phyloP scores from a whole-genome alignment of 345 rosid species.

The Sisymbrium irio region DNA sequence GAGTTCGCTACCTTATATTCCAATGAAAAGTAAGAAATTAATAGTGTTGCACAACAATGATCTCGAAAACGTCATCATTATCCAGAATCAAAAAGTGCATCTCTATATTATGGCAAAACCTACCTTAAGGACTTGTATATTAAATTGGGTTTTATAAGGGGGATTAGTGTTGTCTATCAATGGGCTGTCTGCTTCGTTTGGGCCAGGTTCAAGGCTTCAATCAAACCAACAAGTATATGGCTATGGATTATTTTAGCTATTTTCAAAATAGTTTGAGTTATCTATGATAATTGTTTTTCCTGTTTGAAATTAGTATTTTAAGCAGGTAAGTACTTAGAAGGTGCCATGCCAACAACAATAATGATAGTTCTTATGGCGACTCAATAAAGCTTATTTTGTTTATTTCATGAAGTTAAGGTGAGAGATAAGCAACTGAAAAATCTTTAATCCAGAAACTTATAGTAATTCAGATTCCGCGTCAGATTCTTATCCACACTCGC shows the following conservation, averaged over 20 bases:
- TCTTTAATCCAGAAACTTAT: neutral
- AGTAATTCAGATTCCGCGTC: neutral
- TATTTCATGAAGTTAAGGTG: neutral
- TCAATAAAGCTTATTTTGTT: neutral
- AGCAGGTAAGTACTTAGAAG: neutral
- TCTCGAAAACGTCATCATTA: too few relatives aligned
- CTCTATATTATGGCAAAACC: too few relatives aligned
- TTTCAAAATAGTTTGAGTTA: neutral
- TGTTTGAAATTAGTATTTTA: neutral
- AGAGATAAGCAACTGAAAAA: neutral
- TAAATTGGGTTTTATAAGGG: neutral
- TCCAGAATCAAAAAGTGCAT: too few relatives aligned
- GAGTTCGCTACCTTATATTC: too few relatives aligned
- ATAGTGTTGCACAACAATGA: too few relatives aligned
- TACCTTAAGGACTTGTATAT: too few relatives aligned
- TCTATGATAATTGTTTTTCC: neutral
- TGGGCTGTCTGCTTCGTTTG: neutral
- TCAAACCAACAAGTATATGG: neutral
- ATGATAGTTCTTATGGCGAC: neutral
- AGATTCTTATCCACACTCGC: constrained; percentile 1
- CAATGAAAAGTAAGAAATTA: too few relatives aligned
- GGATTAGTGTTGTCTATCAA: neutral
- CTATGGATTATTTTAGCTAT: neutral
- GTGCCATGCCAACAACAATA: neutral
- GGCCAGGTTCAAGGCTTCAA: neutral